Percentiles rank a stretch among this genome's conserved stretches.
Conservation (phyloP, 2,329 filamentous ascomycete genomes). For the Teratosphaeria zuluensis region DNA sequence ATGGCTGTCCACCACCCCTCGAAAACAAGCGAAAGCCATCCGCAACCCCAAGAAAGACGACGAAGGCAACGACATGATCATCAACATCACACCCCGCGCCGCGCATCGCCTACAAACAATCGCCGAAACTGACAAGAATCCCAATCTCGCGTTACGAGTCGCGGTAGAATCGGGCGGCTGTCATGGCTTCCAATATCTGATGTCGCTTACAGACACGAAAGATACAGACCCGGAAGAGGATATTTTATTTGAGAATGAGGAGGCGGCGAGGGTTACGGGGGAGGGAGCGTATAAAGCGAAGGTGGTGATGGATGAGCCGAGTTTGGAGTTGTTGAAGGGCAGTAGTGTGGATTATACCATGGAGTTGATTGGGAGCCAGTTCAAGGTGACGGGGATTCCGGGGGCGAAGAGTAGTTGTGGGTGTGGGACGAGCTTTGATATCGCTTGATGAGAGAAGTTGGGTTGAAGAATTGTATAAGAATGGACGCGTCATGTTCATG, state of each 20-base stretch:
- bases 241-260: slow-evolving; percentile 67
- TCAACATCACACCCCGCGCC: slow-evolving; percentile 77
- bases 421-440: slow-evolving; percentile 95
- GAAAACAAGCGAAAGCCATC: slow-evolving; percentile 27
- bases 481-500: slow-evolving; percentile 30
- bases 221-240: slow-evolving; percentile 66
- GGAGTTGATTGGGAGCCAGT: slow-evolving; percentile 90
- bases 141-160: slow-evolving; percentile 76
- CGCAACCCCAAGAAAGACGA: slow-evolving; percentile 71
- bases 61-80: slow-evolving; percentile 70
- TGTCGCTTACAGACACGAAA: slow-evolving; percentile 61
- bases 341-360: slow-evolving; percentile 95
- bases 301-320: slow-evolving; percentile 79
- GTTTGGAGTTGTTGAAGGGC: slow-evolving; percentile 77
- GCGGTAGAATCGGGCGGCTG: slow-evolving; percentile 89
- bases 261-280: slow-evolving; percentile 10
- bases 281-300: slow-evolving; percentile 47
- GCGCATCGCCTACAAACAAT: slow-evolving; percentile 63
- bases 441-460: slow-evolving; percentile 34
- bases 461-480: background rate
- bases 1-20: slow-evolving; percentile 10
- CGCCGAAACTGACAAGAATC: slow-evolving; percentile 48
- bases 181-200: slow-evolving; percentile 95
- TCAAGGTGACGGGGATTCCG: slow-evolving; percentile 93
- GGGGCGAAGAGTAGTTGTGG: slow-evolving; percentile 88